Base-by-base conservation (phyloP, 345 rosid species). In the Citrus mangshanensis region DNA sequence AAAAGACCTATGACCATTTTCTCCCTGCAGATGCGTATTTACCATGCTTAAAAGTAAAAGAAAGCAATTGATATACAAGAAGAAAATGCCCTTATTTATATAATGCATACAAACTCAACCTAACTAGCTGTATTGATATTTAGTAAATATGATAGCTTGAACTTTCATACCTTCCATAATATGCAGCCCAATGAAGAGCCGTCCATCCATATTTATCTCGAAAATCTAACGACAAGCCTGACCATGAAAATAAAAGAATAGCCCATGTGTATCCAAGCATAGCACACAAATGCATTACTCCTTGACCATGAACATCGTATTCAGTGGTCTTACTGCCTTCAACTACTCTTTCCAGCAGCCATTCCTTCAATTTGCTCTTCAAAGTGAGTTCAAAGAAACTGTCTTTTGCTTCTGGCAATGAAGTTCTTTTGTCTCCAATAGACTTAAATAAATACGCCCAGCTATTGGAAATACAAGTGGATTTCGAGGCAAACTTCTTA, bases 181-280 rank as follows among this genome's bases (percentile, higher is more conserved):
- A 86, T 74, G 99, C 98, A 77, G 99, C 99, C 99, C 99, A 96
- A 74, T 96, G 99, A 84, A 96, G 97, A 80, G 99, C 97, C 54
- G 99, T 96, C 98, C 98, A 96, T 56, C 99, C 99, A 78, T 70
- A 84, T 78, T 91, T 96, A 84, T 96, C 99, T 78, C 98, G 95
- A 73, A 85, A 89, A 85, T 94, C 90, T 69, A 96, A 73, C 7
- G 99, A 92, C 46, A 94, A 79, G 67, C 93, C 93, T 51, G 99
- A 87, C 87, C 85, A 89, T n/a, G 90, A 88, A 83, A 85, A 94
- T 55, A 94, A 80, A 85, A 81, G 81, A 81, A 91, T 55, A 49
- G 99, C 91, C 99, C 99, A 96, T 28, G 89, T 83, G 86, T 96
- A 96, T 63, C 93, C 98, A 77, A 96, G 92, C 79, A 91, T 86